These are phyloP conservation scores for Gentiana dahurica DNA, from an alignment of 257 asterid species.

Conservation along the genomic window DNA sequence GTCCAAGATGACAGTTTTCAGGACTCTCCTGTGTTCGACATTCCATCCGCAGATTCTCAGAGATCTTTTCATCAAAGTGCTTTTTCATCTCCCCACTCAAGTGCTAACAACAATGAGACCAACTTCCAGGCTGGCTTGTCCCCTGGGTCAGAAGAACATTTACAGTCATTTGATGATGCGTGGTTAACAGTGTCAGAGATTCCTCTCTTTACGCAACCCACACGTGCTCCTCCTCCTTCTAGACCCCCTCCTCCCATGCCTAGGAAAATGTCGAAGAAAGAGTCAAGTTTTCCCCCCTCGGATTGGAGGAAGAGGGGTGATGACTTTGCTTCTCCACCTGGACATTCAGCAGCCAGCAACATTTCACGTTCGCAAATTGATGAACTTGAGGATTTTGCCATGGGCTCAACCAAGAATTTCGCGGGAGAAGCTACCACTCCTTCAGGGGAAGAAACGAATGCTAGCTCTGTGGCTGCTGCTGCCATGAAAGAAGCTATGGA, in stretches of 20 bases:
- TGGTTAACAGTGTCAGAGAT: slow-evolving; percentile 92
- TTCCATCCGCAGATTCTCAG: slow-evolving; percentile 54
- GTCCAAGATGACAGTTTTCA: slow-evolving; percentile 40
- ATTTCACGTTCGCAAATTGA: slow-evolving; percentile 68
- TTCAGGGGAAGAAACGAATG: slow-evolving; percentile 50
- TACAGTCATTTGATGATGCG: slow-evolving; percentile 49
- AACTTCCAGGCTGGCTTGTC: slow-evolving; percentile 36
- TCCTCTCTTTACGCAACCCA: slow-evolving; percentile 85
- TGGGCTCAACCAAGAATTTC: slow-evolving; percentile 42
- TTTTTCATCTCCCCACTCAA: slow-evolving; percentile 42
- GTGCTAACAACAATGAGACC: slow-evolving; percentile 27
- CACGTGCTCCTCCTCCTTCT: slow-evolving; percentile 94
- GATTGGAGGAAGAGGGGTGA: slow-evolving; percentile 48
- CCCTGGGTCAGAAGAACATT: slow-evolving; percentile 45
- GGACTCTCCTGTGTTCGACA: slow-evolving; percentile 71
- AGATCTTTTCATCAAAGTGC: slow-evolving; percentile 41
- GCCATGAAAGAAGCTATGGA: slow-evolving; percentile 99
- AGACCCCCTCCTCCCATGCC: slow-evolving; percentile 97
- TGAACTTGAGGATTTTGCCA: slow-evolving; percentile 85
- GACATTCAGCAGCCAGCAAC: slow-evolving; percentile 40
- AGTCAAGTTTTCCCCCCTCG: slow-evolving; percentile 40
- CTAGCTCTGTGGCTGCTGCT: slow-evolving; percentile 79
- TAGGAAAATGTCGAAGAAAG: slow-evolving; percentile 35
- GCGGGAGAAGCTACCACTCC: slow-evolving; percentile 35
- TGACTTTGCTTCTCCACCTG: slow-evolving; percentile 43